A percentile compares a stretch with the other conserved stretches of the same genome.
Evolutionary conservation across 139 green algal genomes (phyloP).

Genomic region (Diplosphaera chodatii): DNA sequence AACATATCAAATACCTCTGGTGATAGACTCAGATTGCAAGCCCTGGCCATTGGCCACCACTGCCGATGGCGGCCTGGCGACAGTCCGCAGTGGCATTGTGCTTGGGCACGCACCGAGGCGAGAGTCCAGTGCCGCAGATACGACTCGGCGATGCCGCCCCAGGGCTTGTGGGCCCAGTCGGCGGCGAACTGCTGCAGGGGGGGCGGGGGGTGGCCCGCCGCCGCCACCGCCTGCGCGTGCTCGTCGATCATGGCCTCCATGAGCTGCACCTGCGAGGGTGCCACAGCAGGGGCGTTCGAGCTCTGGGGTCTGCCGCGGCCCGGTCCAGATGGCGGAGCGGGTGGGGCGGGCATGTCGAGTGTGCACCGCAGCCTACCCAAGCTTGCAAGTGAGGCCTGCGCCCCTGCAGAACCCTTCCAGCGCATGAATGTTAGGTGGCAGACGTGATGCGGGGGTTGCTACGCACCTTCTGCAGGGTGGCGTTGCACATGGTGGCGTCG

Average conservation of each 20-base stretch:
- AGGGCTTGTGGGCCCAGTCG: neutral
- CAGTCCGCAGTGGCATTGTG: too few relatives aligned
- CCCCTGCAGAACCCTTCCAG: too few relatives aligned
- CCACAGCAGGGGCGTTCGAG: neutral
- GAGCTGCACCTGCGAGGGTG: neutral
- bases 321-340: too few relatives aligned
- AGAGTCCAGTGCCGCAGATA: neutral
- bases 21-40: too few relatives aligned
- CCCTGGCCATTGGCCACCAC: too few relatives aligned
- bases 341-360: too few relatives aligned
- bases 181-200: neutral
- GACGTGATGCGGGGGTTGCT: too few relatives aligned
- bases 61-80: too few relatives aligned
- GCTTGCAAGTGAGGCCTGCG: too few relatives aligned
- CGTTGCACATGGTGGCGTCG: slow-evolving; percentile 10
- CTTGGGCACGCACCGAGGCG: neutral
- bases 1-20: too few relatives aligned
- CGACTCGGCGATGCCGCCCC: neutral
- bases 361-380: too few relatives aligned
- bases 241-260: neutral
- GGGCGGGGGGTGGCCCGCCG: neutral
- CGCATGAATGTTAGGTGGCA: neutral
- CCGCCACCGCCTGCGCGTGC: neutral
- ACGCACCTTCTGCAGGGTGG: slow-evolving; percentile 11
- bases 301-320: too few relatives aligned